Base-by-base conservation (phyloP, 495 filamentous ascomycete genomes). In the Aspergillus egyptiacus region DNA sequence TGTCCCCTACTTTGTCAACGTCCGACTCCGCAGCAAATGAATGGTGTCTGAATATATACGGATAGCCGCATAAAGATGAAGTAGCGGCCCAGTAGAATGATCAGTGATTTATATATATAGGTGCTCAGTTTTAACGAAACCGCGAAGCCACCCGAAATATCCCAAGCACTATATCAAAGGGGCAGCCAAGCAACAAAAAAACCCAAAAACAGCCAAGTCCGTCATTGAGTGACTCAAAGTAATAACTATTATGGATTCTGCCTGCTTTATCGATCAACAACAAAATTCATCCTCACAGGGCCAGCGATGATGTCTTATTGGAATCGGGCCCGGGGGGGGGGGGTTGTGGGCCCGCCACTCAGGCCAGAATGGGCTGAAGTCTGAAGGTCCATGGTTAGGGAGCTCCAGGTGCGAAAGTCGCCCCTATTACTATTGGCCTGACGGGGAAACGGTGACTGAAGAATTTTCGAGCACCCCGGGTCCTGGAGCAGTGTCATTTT, bases 121-220 rank as follows among this genome's bases (percentile, higher is more conserved):
- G 2, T n/a, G n/a, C n/a, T n/a, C 33, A 27, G 2, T 27, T 39
- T 33, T 42, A 9, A 9, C 3, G 13, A 37, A 8, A 22, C 18
- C 2, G 20, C 28, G 33, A 25, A 35, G 39, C 22, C 30, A 24
- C 40, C 32, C 15, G 20, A 49, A 22, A 19, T 20, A 49, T 51
- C 28, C 17, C 14, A 55, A 32, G 36, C 47, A 36, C 33, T 55
- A 45, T 30, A 50, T 46, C 14, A 33, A 51, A 61, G 46, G 45
- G 59, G 59, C 60, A 67, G 62, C 64, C 64, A 63, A 67, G 62
- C 38, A 40, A 42, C 54, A 55, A 4, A 17, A 14, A n/a, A n/a
- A n/a, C n/a, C n/a, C n/a, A n/a, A n/a, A n/a, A n/a, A n/a, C n/a
- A n/a, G n/a, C n/a, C n/a, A n/a, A n/a, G n/a, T n/a, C n/a, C n/a